phyloP scores from a whole-genome alignment of 805 yeast genomes.

The Zygosaccharomyces lentus region DNA sequence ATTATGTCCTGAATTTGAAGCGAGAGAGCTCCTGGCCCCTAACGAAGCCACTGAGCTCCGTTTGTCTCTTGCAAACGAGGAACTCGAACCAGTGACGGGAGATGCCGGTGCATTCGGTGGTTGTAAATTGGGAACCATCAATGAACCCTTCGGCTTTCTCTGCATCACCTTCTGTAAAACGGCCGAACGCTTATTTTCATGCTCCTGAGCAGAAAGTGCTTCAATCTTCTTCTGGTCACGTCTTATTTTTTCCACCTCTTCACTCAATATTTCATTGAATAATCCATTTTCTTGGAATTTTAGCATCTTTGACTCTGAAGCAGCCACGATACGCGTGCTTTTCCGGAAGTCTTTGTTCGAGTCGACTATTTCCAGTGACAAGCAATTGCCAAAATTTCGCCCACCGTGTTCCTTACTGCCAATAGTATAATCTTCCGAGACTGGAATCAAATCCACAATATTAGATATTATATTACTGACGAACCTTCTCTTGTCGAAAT shows the following conservation, averaged over 20 bases:
- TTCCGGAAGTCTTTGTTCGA: conserved; percentile 23
- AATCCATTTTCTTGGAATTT: conserved; percentile 38
- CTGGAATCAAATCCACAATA: conserved; percentile 42
- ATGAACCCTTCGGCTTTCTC: conserved; percentile 20
- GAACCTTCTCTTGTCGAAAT: conserved; percentile 80
- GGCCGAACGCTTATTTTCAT: conserved; percentile 34
- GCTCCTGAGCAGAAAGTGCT: conserved; percentile 36
- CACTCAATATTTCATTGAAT: conserved; percentile 43
- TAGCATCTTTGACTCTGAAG: conserved; percentile 40
- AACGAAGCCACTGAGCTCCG: conserved; percentile 25
- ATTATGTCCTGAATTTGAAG: conserved; percentile 18
- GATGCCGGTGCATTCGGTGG: conserved; percentile 9
- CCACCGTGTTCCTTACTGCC: conserved; percentile 1
- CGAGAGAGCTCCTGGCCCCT: conserved; percentile 21
- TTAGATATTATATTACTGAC: conserved; percentile 58
- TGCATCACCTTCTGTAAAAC: conserved; percentile 29
- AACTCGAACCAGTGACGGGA: conserved; percentile 3
- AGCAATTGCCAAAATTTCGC: conserved; percentile 16
- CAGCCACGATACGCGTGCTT: conserved; percentile 41
- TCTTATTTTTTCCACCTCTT: conserved; percentile 49
- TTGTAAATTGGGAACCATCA: conserved; percentile 13
- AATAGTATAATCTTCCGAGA: conserved; percentile 10
- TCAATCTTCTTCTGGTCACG: conserved; percentile 50
- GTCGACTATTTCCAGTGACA: conserved; percentile 31
- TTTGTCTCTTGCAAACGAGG: conserved; percentile 21